These are phyloP conservation scores for Biscogniauxia marginata DNA, from an alignment of 2,329 filamentous ascomycete species.

Conservation along the genomic window DNA sequence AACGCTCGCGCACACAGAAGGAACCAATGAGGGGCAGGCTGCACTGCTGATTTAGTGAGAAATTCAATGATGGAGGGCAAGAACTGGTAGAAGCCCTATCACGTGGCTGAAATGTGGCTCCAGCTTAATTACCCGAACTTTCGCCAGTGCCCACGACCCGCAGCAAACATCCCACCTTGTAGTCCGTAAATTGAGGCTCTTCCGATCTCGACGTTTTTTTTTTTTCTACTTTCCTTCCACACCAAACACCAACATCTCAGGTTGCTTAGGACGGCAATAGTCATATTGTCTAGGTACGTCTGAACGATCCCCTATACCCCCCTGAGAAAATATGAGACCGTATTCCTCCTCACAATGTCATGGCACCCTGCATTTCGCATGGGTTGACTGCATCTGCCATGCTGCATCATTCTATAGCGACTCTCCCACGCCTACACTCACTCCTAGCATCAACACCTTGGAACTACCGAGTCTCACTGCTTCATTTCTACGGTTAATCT, in stretches of 20 bases:
- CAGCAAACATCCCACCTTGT: constrained; percentile 12
- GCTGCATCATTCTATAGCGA: no score
- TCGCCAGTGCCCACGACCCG: constrained; percentile 7
- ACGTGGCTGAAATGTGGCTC: constrained; percentile 14
- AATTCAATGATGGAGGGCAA: constrained; percentile 21
- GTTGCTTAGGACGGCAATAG: constrained; percentile 63
- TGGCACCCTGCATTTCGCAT: constrained; percentile 3
- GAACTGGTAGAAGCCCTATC: constrained; percentile 26
- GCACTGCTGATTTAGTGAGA: neutral
- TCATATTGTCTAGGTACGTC: constrained; percentile 62
- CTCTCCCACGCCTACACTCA: no score
- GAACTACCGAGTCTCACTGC: neutral
- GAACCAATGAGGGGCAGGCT: neutral
- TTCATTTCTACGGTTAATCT: constrained; percentile 31
- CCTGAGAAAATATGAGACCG: no score
- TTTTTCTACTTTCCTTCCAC: constrained; percentile 16
- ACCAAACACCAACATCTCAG: constrained; percentile 50
- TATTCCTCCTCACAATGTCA: no score
- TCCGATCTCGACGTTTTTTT: constrained; percentile 23
- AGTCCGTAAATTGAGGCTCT: constrained; percentile 15
- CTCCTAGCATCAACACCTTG: neutral
- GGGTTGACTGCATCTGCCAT: no score
- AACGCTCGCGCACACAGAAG: neutral
- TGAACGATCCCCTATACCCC: neutral
- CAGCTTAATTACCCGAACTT: constrained; percentile 12